These are phyloP conservation scores for Azolla pinnata DNA, from an alignment of 75 land plant species.

Conservation along the genomic window DNA sequence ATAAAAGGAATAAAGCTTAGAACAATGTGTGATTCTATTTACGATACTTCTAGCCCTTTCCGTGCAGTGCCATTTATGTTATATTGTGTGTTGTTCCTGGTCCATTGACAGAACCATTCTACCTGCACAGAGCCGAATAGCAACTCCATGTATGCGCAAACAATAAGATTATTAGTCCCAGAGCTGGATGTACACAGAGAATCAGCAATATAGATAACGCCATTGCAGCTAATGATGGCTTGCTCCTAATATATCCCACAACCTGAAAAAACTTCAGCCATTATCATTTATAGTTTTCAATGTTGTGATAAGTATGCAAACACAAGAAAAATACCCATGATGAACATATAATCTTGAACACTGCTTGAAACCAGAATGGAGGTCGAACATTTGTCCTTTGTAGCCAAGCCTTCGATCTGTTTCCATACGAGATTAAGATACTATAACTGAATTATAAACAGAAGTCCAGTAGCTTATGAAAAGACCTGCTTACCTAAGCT, in stretches of 20 bases:
- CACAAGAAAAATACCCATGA: not conserved
- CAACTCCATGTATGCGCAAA: slow-evolving; percentile 60
- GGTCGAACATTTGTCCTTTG: not conserved
- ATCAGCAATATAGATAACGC: slow-evolving; percentile 41
- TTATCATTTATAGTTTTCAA: not conserved
- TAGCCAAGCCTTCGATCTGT: slow-evolving; percentile 4
- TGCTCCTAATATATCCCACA: slow-evolving; percentile 37
- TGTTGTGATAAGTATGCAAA: not conserved
- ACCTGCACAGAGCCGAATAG: slow-evolving; percentile 80
- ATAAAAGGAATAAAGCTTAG: not conserved
- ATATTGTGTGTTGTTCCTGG: not conserved
- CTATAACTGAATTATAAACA: not conserved
- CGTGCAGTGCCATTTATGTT: not conserved
- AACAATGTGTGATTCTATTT: not conserved
- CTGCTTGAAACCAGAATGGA: not conserved
- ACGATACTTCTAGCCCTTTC: too few relatives aligned
- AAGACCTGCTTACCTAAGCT: slow-evolving; percentile 35
- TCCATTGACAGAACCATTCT: not conserved
- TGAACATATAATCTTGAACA: not conserved
- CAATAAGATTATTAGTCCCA: slow-evolving; percentile 61
- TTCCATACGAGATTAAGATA: not conserved
- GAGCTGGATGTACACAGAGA: slow-evolving; percentile 79
- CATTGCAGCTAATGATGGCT: slow-evolving; percentile 43
- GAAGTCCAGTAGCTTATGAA: not conserved
- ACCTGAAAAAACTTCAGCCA: slow-evolving; percentile 37